Conservation (phyloP, 257 asterid species). For the Ballota nigra region DNA sequence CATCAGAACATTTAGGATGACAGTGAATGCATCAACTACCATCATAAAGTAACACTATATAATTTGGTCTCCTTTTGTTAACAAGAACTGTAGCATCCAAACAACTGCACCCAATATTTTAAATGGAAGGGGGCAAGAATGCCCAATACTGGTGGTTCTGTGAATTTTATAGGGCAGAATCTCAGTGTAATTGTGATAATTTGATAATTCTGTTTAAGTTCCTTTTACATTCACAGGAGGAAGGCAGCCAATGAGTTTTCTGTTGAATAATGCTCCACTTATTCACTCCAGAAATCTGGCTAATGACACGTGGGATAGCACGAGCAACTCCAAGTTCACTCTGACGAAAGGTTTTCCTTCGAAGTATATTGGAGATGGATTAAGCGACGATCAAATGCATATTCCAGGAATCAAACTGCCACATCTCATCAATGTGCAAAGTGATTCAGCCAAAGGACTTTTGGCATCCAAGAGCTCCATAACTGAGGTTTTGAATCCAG, state of each 20-base stretch:
- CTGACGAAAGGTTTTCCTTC: conserved; percentile 45
- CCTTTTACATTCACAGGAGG: conserved; percentile 41
- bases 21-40: neutral
- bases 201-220: conserved; percentile 6
- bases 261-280: conserved; percentile 42
- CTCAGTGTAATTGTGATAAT: neutral
- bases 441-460: conserved; percentile 39
- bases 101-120: too few species aligned
- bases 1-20: conserved; percentile 3
- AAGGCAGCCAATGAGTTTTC: conserved; percentile 54
- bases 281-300: conserved; percentile 37
- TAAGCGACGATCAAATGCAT: conserved; percentile 39
- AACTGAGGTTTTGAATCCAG: conserved; percentile 49
- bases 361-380: conserved; percentile 42
- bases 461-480: conserved; percentile 43
- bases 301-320: conserved; percentile 44
- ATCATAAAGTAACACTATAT: neutral
- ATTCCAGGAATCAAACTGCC: conserved; percentile 44
- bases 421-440: conserved; percentile 39
- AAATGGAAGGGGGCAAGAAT: neutral
- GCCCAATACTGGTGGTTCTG: neutral
- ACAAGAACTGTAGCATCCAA: neutral
- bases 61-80: neutral
- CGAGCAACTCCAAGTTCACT: conserved; percentile 59
- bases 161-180: neutral